Evolutionary conservation across 352 stramenopile genomes (phyloP).

Genomic region (Phytopythium montanum): DNA sequence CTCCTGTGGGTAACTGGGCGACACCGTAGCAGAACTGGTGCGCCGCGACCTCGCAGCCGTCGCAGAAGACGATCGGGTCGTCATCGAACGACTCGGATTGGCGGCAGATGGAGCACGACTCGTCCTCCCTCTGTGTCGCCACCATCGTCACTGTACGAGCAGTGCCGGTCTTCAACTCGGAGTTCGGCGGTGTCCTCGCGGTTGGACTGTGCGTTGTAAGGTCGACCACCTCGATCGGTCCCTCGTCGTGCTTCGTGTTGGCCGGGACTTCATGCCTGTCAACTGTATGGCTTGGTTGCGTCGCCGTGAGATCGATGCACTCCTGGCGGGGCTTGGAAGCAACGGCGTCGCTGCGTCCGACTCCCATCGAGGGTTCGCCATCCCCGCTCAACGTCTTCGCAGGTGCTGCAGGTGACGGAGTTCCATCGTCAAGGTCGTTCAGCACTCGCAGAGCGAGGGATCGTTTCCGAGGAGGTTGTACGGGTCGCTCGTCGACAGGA

Average conservation of each 20-base stretch:
- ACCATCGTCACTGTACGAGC: background rate
- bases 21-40: conserved; percentile 92
- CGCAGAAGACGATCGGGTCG: conserved; percentile 90
- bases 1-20: conserved; percentile 44
- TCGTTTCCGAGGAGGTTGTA: background rate
- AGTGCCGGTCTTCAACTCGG: background rate
- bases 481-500: background rate
- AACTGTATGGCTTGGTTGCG: background rate
- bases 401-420: background rate
- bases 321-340: background rate
- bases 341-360: background rate
- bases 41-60: conserved; percentile 81
- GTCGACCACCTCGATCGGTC: background rate
- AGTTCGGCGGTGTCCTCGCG: background rate
- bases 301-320: background rate
- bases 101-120: conserved; percentile 71
- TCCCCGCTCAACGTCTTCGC: background rate
- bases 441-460: background rate
- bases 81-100: conserved; percentile 83
- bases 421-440: background rate
- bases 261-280: background rate
- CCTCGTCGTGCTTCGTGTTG: background rate
- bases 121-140: conserved; percentile 11
- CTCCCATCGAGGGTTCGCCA: background rate
- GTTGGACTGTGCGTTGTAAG: background rate